phyloP scores from a whole-genome alignment of 768 basidiomycete genomes.

The Cystobasidium ongulense region DNA sequence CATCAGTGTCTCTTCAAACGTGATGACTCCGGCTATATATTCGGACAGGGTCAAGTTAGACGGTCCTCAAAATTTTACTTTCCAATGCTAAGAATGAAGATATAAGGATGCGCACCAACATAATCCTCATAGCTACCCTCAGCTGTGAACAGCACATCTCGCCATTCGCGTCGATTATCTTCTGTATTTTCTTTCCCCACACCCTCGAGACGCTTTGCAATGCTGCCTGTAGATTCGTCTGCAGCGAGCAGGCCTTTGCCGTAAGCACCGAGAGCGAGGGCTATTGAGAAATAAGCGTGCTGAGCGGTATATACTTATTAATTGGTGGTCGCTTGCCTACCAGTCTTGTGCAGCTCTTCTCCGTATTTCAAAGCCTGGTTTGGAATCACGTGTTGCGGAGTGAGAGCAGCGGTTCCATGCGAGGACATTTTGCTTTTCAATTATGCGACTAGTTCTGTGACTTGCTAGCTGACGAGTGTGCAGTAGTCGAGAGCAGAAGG shows the following conservation, averaged over 20 bases:
- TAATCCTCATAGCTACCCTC: conserved; percentile 10
- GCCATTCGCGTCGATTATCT: conserved; percentile 24
- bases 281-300: not conserved
- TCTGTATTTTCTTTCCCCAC: conserved; percentile 32
- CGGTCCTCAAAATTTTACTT: too few relatives aligned
- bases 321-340: not conserved
- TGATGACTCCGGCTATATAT: conserved; percentile 19
- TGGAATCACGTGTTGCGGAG: conserved; percentile 5
- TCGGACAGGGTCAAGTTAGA: too few relatives aligned
- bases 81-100: too few relatives aligned
- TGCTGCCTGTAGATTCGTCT: conserved; percentile 23
- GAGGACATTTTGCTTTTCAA: too few relatives aligned
- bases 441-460: too few relatives aligned
- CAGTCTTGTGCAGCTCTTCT: conserved; percentile 25
- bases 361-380: conserved; percentile 8
- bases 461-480: not conserved
- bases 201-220: conserved; percentile 28
- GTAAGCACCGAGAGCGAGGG: conserved; percentile 6
- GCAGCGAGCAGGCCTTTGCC: conserved; percentile 30
- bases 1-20: conserved; percentile 30
- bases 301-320: not conserved
- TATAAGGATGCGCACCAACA: not conserved
- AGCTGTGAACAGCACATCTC: conserved; percentile 23
- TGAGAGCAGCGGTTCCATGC: not conserved
- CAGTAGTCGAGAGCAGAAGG: too few relatives aligned